phyloP scores from a whole-genome alignment of 352 stramenopile species.

The Phytophthora tentaculata region DNA sequence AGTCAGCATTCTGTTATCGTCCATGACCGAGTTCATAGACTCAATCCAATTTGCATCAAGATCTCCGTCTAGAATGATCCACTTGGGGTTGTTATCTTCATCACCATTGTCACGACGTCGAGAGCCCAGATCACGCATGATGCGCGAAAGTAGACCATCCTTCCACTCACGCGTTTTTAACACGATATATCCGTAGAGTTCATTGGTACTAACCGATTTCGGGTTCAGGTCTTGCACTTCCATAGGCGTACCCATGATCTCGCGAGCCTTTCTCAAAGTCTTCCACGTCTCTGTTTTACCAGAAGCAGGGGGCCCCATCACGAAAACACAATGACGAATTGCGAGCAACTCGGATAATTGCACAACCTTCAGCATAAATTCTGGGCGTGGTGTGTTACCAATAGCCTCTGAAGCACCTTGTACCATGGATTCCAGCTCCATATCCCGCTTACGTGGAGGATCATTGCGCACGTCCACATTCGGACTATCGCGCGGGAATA shows the following conservation, averaged over 20 bases:
- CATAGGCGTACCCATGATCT: constrained; percentile 89
- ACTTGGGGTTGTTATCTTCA: constrained; percentile 94
- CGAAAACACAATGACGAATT: constrained; percentile 96
- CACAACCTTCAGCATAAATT: constrained; percentile 95
- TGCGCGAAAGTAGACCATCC: constrained; percentile 94
- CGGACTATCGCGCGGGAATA: constrained; percentile 92
- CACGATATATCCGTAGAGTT: constrained; percentile 97
- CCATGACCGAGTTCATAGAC: constrained; percentile 98
- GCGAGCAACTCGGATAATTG: constrained; percentile 95
- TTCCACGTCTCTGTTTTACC: constrained; percentile 97
- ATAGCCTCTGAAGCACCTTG: constrained; percentile 83
- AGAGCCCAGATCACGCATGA: constrained; percentile 95
- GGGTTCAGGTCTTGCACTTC: constrained; percentile 95
- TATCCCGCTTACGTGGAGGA: constrained; percentile 92
- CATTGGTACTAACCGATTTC: constrained; percentile 96
- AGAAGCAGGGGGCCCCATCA: constrained; percentile 94
- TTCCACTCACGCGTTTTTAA: constrained; percentile 96
- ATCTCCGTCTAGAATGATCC: constrained; percentile 97
- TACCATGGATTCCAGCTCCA: constrained; percentile 92
- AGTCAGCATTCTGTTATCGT: constrained; percentile 97
- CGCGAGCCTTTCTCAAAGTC: constrained; percentile 90
- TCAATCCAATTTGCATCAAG: constrained; percentile 98
- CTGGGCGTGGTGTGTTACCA: constrained; percentile 77
- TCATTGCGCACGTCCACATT: constrained; percentile 92
- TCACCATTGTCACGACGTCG: constrained; percentile 89